phyloP scores from a whole-genome alignment of 352 stramenopile genomes.

The Phytophthora boehmeriae region DNA sequence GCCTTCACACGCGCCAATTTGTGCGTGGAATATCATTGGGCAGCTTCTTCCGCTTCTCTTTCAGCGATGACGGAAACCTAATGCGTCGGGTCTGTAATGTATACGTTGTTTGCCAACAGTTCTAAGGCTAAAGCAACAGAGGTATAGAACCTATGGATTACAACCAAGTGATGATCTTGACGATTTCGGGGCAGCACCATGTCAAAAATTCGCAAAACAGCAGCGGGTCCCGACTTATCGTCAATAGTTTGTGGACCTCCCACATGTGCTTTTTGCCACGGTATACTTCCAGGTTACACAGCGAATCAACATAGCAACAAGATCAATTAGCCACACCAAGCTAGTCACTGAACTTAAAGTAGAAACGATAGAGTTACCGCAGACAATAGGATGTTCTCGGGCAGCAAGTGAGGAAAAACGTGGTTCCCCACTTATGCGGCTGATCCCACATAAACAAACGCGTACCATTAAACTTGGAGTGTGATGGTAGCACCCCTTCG shows the following conservation, averaged over 20 bases:
- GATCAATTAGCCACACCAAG: neutral
- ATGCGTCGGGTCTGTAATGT: conserved; percentile 6
- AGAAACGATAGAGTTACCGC: neutral
- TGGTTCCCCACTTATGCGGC: conserved; percentile 12
- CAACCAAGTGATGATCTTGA: conserved; percentile 4
- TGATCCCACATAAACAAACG: conserved; percentile 5
- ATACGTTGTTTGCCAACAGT: conserved; percentile 4
- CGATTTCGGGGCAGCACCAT: neutral
- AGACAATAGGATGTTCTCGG: conserved; percentile 1
- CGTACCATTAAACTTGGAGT: conserved; percentile 2
- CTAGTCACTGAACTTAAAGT: neutral
- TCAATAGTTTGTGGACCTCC: conserved; percentile 6
- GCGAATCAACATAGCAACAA: neutral
- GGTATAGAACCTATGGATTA: conserved; percentile 16
- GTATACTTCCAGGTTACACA: conserved; percentile 19
- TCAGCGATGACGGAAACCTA: conserved; percentile 1
- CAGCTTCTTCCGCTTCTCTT: neutral
- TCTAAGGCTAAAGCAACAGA: conserved; percentile 6
- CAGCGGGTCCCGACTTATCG: conserved; percentile 15
- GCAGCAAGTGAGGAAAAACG: conserved; percentile 9
- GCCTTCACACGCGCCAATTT: no score
- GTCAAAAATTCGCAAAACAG: conserved; percentile 10
- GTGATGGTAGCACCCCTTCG: conserved; percentile 5
- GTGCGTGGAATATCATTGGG: neutral
- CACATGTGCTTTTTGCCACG: conserved; percentile 4